A percentile compares a stretch with the other conserved stretches of the same genome.
Evolutionary conservation across 345 rosid species (phyloP).

Genomic region (Salix viminalis): DNA sequence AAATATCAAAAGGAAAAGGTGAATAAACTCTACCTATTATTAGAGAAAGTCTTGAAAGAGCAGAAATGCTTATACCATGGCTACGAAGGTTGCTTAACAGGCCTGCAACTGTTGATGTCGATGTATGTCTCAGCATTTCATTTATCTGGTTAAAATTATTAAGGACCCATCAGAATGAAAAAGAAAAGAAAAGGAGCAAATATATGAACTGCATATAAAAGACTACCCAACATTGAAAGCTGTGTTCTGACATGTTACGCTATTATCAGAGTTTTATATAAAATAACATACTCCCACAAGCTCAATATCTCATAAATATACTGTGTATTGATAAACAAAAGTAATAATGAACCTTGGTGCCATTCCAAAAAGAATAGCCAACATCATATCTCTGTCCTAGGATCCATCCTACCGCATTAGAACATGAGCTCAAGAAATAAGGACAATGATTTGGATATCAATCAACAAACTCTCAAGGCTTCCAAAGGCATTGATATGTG

Average conservation of each 20-base stretch:
- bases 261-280: not conserved
- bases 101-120: conserved; percentile 55
- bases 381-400: not conserved
- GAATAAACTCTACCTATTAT: not conserved
- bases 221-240: not conserved
- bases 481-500: not conserved
- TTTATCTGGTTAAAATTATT: conserved; percentile 44
- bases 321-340: not conserved
- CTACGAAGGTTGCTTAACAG: conserved; percentile 69
- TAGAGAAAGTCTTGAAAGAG: not conserved
- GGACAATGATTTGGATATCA: not conserved
- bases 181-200: not conserved
- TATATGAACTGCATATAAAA: not conserved
- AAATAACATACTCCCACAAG: not conserved
- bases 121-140: conserved; percentile 64
- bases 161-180: conserved; percentile 13
- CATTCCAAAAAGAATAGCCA: not conserved
- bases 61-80: conserved; percentile 45
- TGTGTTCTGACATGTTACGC: not conserved
- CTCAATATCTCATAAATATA: not conserved
- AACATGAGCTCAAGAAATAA: not conserved
- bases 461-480: not conserved
- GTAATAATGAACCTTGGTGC: not conserved
- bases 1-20: not conserved
- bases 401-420: not conserved